A percentile compares a stretch with the other conserved stretches of the same genome.
phyloP scores from a whole-genome alignment of 306 rosid species.

The Amphicarpaea edgeworthii region DNA sequence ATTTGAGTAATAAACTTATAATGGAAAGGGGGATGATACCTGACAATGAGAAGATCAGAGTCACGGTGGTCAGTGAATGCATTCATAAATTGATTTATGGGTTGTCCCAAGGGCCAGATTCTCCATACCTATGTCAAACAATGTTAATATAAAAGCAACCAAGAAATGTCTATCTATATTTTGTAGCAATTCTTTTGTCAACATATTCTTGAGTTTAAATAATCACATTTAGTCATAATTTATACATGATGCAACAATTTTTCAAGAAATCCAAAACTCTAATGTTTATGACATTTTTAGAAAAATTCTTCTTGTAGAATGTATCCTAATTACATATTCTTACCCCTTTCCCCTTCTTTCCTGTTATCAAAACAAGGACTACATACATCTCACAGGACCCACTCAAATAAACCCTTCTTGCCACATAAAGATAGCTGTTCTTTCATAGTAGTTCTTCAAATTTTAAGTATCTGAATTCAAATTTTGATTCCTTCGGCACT shows the following conservation, averaged over 20 bases:
- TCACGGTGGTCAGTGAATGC: slow-evolving; percentile 97
- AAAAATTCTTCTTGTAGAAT: slow-evolving; percentile 11
- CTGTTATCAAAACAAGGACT: slow-evolving; percentile 18
- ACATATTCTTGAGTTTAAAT: too few species aligned
- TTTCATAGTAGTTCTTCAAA: slow-evolving; percentile 32
- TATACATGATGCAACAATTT: not conserved
- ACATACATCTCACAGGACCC: slow-evolving; percentile 35
- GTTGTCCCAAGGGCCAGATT: slow-evolving; percentile 93
- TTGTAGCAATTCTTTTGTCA: slow-evolving; percentile 7
- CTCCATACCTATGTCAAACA: slow-evolving; percentile 77
- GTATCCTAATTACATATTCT: not conserved
- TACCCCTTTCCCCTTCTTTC: slow-evolving; percentile 10
- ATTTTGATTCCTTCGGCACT: not conserved
- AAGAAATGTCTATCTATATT: not conserved
- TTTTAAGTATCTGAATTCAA: slow-evolving; percentile 4
- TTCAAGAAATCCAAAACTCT: slow-evolving; percentile 26
- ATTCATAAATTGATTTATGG: slow-evolving; percentile 86
- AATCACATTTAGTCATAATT: slow-evolving; percentile 1
- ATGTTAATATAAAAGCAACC: slow-evolving; percentile 37
- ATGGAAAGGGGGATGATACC: slow-evolving; percentile 53
- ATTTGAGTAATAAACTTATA: slow-evolving; percentile 23
- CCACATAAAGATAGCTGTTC: not conserved
- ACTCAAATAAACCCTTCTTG: not conserved
- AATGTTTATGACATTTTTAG: not conserved
- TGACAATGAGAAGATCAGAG: slow-evolving; percentile 90